Conservation (phyloP, 345 rosid species). For the Rubroshorea leprosula region DNA sequence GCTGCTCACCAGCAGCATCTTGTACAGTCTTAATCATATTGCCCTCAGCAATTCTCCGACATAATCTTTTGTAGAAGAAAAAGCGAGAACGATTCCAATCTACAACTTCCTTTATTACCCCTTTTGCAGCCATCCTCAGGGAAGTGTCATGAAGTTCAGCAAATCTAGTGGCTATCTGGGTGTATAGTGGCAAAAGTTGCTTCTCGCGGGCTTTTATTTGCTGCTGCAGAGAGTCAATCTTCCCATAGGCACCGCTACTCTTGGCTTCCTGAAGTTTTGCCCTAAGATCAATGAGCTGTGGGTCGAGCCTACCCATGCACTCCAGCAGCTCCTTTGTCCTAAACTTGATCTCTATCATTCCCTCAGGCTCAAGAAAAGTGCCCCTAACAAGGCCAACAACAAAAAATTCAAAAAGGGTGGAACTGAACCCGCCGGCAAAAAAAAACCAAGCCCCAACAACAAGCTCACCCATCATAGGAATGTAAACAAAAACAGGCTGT, state of each 20-base stretch:
- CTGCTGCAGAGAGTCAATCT: conserved; percentile 52
- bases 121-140: conserved; percentile 92
- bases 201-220: conserved; percentile 73
- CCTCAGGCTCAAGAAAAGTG: conserved; percentile 98
- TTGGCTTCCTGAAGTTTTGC: conserved; percentile 67
- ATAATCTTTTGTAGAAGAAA: conserved; percentile 69
- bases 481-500: conserved; percentile 95
- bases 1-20: conserved; percentile 64
- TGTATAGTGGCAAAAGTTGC: conserved; percentile 81
- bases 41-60: conserved; percentile 69
- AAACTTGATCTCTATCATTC: conserved; percentile 93
- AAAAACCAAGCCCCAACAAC: conserved; percentile 99
- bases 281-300: conserved; percentile 55
- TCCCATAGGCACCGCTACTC: conserved; percentile 32
- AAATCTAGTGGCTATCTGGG: conserved; percentile 87
- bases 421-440: conserved; percentile 82
- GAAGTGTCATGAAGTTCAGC: conserved; percentile 96
- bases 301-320: conserved; percentile 98
- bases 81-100: conserved; percentile 69
- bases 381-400: conserved; percentile 94
- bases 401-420: conserved; percentile 95
- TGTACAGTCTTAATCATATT: conserved; percentile 51
- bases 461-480: conserved; percentile 97
- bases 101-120: conserved; percentile 83
- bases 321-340: conserved; percentile 87